Conservation (phyloP, 23 red algal species). For the Cyanidium caldarium region DNA sequence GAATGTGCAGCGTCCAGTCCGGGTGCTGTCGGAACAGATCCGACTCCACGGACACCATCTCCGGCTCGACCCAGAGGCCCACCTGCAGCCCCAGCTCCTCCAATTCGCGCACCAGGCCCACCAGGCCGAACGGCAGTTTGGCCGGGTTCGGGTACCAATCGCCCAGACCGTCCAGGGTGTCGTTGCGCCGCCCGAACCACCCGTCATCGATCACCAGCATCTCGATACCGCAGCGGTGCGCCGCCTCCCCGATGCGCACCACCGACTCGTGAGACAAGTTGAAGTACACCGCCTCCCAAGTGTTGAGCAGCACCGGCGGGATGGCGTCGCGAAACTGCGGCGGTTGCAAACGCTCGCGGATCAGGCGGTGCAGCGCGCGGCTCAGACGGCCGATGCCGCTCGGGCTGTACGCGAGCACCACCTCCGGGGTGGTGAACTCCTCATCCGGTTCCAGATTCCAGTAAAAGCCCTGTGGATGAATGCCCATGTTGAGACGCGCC, state of each 20-base stretch:
- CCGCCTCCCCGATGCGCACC: conserved; percentile 41
- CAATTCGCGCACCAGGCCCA: conserved; percentile 46
- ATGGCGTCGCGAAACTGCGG: conserved; percentile 48
- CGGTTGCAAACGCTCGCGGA: conserved; percentile 73
- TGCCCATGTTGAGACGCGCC: conserved; percentile 74
- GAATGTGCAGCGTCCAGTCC: conserved; percentile 85
- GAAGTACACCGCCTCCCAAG: conserved; percentile 94
- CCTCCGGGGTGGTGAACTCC: conserved; percentile 61
- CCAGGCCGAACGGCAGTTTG: conserved; percentile 65
- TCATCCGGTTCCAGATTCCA: conserved; percentile 68
- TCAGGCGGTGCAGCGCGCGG: conserved; percentile 44
- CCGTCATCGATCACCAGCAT: conserved; percentile 90
- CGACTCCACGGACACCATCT: conserved; percentile 92
- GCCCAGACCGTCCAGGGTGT: conserved; percentile 35
- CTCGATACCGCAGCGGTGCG: conserved; percentile 56
- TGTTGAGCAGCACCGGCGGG: conserved; percentile 77
- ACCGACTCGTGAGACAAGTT: conserved; percentile 82
- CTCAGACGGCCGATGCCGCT: conserved; percentile 46
- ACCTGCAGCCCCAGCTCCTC: conserved; percentile 65
- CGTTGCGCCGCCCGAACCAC: conserved; percentile 82
- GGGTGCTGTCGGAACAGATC: conserved; percentile 53
- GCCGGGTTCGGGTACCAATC: conserved; percentile 78
- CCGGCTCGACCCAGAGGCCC: conserved; percentile 91
- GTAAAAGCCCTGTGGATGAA: conserved; percentile 76
- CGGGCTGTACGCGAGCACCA: conserved; percentile 59